These are phyloP conservation scores for Brassica incana DNA, from an alignment of 345 rosid genomes.

Conservation along the genomic window DNA sequence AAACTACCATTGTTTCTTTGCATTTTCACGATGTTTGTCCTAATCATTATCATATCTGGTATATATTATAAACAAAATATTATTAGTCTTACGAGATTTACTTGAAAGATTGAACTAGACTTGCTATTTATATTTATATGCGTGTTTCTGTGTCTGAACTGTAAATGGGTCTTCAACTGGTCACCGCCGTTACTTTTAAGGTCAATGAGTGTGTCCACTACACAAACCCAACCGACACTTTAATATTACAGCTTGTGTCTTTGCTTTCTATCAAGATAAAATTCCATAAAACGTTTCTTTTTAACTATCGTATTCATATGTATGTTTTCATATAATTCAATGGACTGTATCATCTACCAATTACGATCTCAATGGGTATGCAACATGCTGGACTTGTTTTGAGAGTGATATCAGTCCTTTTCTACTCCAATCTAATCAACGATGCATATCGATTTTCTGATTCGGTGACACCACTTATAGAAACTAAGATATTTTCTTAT, in stretches of 20 bases:
- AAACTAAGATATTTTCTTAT: neutral
- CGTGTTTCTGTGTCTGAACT: conserved; percentile 11
- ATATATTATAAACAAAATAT: neutral
- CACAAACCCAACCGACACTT: conserved; percentile 17
- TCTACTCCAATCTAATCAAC: conserved; percentile 15
- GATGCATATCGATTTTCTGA: neutral
- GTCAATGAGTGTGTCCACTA: conserved; percentile 31
- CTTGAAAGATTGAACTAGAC: neutral
- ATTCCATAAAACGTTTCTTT: neutral
- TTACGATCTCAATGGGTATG: neutral
- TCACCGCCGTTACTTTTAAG: conserved; percentile 22
- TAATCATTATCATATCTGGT: neutral
- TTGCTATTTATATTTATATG: neutral
- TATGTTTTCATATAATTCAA: neutral
- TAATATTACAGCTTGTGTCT: conserved; percentile 17
- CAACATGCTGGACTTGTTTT: conserved; percentile 6
- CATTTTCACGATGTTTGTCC: neutral
- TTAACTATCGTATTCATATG: neutral
- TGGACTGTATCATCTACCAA: neutral
- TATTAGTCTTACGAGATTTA: neutral
- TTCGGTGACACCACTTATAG: conserved; percentile 3
- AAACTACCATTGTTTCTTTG: neutral
- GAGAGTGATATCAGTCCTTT: neutral
- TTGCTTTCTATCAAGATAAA: neutral
- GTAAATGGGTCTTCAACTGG: conserved; percentile 29